Conservation (phyloP, 768 basidiomycete genomes). For the Leccinum incarnatum region DNA sequence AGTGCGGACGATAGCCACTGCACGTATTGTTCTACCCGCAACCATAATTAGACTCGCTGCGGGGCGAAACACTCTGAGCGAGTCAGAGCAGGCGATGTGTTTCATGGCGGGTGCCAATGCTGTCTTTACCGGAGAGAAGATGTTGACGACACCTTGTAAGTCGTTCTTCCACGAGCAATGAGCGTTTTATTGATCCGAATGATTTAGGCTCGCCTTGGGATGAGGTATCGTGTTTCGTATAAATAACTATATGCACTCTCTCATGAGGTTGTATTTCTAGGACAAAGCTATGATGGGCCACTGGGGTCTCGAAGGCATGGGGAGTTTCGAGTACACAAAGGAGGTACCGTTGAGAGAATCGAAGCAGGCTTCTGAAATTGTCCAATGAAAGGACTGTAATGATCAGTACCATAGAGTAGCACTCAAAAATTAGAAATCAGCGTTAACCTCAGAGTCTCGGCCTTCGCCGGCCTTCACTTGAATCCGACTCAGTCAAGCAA, state of each 20-base stretch:
- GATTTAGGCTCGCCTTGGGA: conserved; percentile 86
- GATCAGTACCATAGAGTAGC: not conserved
- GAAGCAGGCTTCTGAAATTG: not conserved
- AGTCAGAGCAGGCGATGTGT: conserved; percentile 95
- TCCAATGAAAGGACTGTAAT: not conserved
- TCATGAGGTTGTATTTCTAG: conserved; percentile 32
- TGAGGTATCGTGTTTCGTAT: conserved; percentile 48
- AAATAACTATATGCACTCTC: not conserved
- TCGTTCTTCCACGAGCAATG: conserved; percentile 13
- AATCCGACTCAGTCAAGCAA: not conserved
- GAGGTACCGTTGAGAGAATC: conserved; percentile 33
- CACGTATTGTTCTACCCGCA: conserved; percentile 84
- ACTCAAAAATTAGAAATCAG: not conserved
- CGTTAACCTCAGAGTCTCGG: conserved; percentile 10
- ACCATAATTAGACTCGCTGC: conserved; percentile 96
- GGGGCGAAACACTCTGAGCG: conserved; percentile 82
- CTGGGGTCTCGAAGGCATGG: conserved; percentile 92
- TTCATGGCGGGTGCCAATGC: conserved; percentile 99
- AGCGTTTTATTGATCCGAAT: conserved; percentile 5
- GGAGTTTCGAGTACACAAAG: conserved; percentile 75
- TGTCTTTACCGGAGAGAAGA: conserved; percentile 96
- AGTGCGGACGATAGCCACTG: conserved; percentile 92
- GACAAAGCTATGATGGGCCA: conserved; percentile 93
- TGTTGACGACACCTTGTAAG: conserved; percentile 96
- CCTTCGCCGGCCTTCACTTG: conserved; percentile 18